Percentiles rank a stretch among this genome's conserved stretches.
Conservation (phyloP, 2,329 filamentous ascomycete species). For the Orbilia brochopaga region DNA sequence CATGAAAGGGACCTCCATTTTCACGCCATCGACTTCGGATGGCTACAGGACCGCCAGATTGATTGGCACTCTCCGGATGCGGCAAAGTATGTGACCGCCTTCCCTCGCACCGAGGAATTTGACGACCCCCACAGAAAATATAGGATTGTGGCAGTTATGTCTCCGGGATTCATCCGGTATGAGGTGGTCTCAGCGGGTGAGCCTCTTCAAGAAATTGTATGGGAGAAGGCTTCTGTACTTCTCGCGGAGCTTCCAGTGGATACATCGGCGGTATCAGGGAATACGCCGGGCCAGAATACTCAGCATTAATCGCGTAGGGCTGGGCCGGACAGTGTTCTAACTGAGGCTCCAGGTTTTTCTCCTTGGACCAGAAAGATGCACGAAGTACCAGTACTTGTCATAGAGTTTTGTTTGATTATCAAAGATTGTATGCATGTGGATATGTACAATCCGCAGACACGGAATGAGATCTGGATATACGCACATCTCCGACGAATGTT, state of each 20-base stretch:
- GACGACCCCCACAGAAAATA: conserved; percentile 5
- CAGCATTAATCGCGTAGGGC: too few species aligned
- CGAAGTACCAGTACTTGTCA: too few species aligned
- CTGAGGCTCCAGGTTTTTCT: too few species aligned
- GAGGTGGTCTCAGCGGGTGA: conserved; percentile 1
- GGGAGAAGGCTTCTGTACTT: conserved; percentile 28
- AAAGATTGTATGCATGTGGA: too few species aligned
- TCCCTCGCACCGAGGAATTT: neutral
- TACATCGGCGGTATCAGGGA: too few species aligned
- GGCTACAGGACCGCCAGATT: neutral
- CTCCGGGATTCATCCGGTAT: conserved; percentile 35
- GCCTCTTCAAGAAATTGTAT: conserved; percentile 14
- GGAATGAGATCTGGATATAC: too few species aligned
- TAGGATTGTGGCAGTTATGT: conserved; percentile 12
- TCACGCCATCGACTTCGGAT: conserved; percentile 11
- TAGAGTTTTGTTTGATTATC: too few species aligned
- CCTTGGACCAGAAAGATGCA: too few species aligned
- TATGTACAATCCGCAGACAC: too few species aligned
- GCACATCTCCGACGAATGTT: too few species aligned
- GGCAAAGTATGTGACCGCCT: conserved; percentile 16
- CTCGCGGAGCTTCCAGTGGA: neutral
- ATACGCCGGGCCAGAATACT: too few species aligned
- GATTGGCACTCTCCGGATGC: conserved; percentile 7
- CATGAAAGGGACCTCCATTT: conserved; percentile 12
- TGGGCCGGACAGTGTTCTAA: too few species aligned